Base-by-base conservation (phyloP, 2,329 filamentous ascomycete genomes). In the Cercospora janseana region DNA sequence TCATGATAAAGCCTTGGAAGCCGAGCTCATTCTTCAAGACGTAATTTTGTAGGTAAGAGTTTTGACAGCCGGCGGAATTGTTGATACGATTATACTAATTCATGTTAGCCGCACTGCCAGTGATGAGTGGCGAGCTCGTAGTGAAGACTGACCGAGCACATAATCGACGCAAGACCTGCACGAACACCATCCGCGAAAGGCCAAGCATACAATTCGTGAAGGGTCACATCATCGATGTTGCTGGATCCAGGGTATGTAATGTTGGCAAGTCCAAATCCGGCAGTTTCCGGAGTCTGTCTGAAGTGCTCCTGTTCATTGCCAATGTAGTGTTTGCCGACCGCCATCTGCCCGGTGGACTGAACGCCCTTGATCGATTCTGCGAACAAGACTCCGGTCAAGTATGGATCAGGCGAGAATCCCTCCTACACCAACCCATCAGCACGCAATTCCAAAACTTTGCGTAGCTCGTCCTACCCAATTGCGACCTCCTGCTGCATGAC, bases 271-370 rank as follows among this genome's bases (percentile, higher is more conserved):
- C 75, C 73, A 40, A 88, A 81, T 60, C 85, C 77, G 61, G 70
- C 16, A 4, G 58, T 54, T 15, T 59, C 57, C 16, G 54, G 31
- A 4, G 54, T 71, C 60, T 86, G 81, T 53, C 86, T 81, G 81
- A 86, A 78, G 70, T 85, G 71, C 77, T 87, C 77, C 71, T 89
- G 88, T 69, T 88, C 86, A 65, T 90, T 87, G 41, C 73, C 89
- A 87, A 44, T 72, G 78, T 50, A 87, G 66, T 91, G 87, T 75
- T 91, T 91, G 43, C 85, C 85, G 61, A 86, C 89, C 54, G 90
- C 88, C 71, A 95, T 86, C 46, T 91, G 81, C 66, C 88, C 88
- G 8, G 83, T 82, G 62, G 84, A 80, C 65, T 95, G 89, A 35
- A 94, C 90, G 53, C 90, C 90, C 65, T 80, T 78, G 54, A 93